Conservation (phyloP, 1,284 basidiomycete genomes). For the Hymenochaete sp. region DNA sequence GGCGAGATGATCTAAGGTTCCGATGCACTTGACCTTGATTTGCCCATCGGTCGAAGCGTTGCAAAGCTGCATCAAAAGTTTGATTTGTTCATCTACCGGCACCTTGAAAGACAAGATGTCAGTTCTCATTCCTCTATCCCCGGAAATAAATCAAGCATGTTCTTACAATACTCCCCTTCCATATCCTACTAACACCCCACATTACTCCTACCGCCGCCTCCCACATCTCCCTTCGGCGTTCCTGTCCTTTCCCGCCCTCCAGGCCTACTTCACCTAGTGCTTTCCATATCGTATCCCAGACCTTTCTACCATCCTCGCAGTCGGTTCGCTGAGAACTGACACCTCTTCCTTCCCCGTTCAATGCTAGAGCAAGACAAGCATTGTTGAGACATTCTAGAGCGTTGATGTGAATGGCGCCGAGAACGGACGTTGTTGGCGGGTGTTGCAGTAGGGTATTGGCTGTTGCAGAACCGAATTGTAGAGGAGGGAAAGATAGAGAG, state of each 20-base stretch:
- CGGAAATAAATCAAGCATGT: not conserved
- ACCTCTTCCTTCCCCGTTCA: no score
- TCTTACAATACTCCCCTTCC: slow-evolving; percentile 53
- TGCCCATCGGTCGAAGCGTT: slow-evolving; percentile 44
- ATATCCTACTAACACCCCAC: slow-evolving; percentile 69
- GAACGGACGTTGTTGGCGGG: slow-evolving; percentile 76
- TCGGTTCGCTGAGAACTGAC: slow-evolving; percentile 28
- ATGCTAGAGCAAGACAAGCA: slow-evolving; percentile 70
- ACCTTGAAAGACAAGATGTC: slow-evolving; percentile 25
- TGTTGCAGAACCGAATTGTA: slow-evolving; percentile 33
- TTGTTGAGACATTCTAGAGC: slow-evolving; percentile 91
- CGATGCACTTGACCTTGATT: slow-evolving; percentile 70
- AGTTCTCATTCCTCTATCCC: not conserved
- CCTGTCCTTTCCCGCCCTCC: slow-evolving; percentile 51
- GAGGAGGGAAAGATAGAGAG: slow-evolving; percentile 71
- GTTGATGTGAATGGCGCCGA: slow-evolving; percentile 73
- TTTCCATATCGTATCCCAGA: slow-evolving; percentile 58
- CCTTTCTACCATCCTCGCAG: slow-evolving; percentile 36
- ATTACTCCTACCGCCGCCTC: slow-evolving; percentile 64
- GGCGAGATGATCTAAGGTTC: slow-evolving; percentile 74
- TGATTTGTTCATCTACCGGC: slow-evolving; percentile 53
- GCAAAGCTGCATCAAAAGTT: slow-evolving; percentile 60
- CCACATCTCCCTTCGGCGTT: slow-evolving; percentile 62
- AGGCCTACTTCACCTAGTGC: slow-evolving; percentile 52
- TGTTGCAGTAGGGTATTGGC: slow-evolving; percentile 47